Conservation (phyloP, 352 stramenopile genomes). For the Elongisporangium undulatum region DNA sequence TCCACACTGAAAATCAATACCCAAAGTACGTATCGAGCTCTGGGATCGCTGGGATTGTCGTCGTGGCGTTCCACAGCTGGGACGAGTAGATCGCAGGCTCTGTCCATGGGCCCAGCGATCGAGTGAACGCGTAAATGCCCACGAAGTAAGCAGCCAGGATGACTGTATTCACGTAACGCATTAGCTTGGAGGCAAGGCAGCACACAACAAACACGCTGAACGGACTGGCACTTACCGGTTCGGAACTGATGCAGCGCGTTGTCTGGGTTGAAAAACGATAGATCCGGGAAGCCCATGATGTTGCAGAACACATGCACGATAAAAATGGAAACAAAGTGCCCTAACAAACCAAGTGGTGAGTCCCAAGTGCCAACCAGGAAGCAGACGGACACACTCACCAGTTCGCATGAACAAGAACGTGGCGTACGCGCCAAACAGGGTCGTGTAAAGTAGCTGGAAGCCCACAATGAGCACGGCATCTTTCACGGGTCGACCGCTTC, state of each 20-base stretch:
- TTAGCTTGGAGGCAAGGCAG: conserved; percentile 4
- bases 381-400: neutral
- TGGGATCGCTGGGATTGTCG: conserved; percentile 12
- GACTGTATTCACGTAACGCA: conserved; percentile 21
- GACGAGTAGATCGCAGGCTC: conserved; percentile 78
- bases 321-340: conserved; percentile 86
- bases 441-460: conserved; percentile 96
- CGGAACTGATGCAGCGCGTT: conserved; percentile 71
- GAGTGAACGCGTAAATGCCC: conserved; percentile 77
- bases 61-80: conserved; percentile 79
- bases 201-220: neutral
- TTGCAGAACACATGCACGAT: conserved; percentile 95
- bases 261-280: conserved; percentile 79
- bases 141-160: conserved; percentile 80
- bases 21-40: conserved; percentile 10
- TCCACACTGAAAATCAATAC: conserved; percentile 15
- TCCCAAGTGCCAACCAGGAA: conserved; percentile 2
- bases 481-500: conserved; percentile 58
- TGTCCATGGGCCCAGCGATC: conserved; percentile 69
- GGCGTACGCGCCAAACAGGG: conserved; percentile 94
- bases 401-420: conserved; percentile 92
- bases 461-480: conserved; percentile 80
- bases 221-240: conserved; percentile 37
- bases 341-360: conserved; percentile 18
- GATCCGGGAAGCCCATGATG: conserved; percentile 91